phyloP scores from a whole-genome alignment of 2,329 filamentous ascomycete species.

The Herpotrichia juniperi region DNA sequence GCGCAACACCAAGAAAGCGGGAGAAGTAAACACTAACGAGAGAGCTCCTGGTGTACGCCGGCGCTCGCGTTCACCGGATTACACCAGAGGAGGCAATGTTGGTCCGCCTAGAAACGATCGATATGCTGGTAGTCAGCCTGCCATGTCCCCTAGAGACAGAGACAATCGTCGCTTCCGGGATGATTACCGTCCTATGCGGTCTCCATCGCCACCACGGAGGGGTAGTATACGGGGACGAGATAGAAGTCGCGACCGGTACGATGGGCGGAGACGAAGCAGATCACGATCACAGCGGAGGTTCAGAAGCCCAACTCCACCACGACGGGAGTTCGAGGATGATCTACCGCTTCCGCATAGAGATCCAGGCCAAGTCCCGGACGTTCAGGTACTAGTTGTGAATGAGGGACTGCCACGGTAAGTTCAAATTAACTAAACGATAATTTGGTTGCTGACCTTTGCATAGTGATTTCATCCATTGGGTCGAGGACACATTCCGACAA shows the following conservation, averaged over 20 bases:
- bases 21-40: conserved; percentile 42
- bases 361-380: conserved; percentile 80
- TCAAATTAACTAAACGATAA: not conserved
- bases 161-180: conserved; percentile 64
- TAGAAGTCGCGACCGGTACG: conserved; percentile 56
- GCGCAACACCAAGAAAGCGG: conserved; percentile 71
- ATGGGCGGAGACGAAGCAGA: conserved; percentile 60
- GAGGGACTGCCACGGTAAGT: conserved; percentile 59
- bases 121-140: conserved; percentile 42
- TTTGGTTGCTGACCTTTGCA: conserved; percentile 6
- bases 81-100: conserved; percentile 52
- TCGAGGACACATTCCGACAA: conserved; percentile 75
- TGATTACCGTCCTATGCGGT: conserved; percentile 60
- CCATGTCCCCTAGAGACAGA: conserved; percentile 49
- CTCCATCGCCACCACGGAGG: conserved; percentile 52
- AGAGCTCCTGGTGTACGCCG: conserved; percentile 49
- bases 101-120: conserved; percentile 56
- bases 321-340: conserved; percentile 63
- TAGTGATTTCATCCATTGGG: conserved; percentile 79
- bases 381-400: conserved; percentile 84
- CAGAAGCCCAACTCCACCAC: conserved; percentile 72
- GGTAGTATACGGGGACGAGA: conserved; percentile 41
- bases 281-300: conserved; percentile 73
- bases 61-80: conserved; percentile 69
- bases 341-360: conserved; percentile 76